phyloP scores from a whole-genome alignment of 2,329 filamentous ascomycete species.

The Xylaria multiplex region DNA sequence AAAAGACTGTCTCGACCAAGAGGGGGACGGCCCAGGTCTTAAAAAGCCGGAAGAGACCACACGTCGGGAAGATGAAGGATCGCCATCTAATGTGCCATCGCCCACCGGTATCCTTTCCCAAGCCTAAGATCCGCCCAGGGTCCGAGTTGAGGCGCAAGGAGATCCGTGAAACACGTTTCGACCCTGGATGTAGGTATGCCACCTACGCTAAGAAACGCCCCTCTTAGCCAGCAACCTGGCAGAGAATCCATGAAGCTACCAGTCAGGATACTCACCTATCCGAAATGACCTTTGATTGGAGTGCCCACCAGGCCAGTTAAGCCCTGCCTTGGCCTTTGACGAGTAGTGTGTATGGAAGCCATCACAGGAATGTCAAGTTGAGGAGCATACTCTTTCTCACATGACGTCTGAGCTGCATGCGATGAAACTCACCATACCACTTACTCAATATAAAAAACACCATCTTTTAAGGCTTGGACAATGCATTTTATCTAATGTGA shows the following conservation, averaged over 20 bases:
- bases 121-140: constrained; percentile 42
- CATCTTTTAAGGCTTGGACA: neutral
- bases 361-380: neutral
- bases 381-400: neutral
- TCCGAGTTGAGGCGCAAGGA: constrained; percentile 39
- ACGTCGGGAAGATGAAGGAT: constrained; percentile 50
- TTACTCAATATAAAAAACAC: neutral
- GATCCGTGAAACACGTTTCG: constrained; percentile 50
- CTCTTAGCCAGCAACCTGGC: constrained; percentile 10
- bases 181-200: constrained; percentile 33
- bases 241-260: constrained; percentile 14
- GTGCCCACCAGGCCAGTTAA: constrained; percentile 9
- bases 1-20: constrained; percentile 43
- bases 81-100: constrained; percentile 48
- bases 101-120: constrained; percentile 43
- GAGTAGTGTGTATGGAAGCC: neutral
- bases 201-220: constrained; percentile 18
- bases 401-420: neutral
- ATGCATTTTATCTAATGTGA: neutral
- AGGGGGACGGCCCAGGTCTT: constrained; percentile 56
- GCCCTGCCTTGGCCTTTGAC: constrained; percentile 5
- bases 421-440: neutral
- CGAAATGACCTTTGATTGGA: constrained; percentile 28
- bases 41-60: constrained; percentile 47
- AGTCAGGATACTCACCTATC: constrained; percentile 23